Base-by-base conservation (phyloP, 2,329 filamentous ascomycete species). In the Neodidymelliopsis sp. region DNA sequence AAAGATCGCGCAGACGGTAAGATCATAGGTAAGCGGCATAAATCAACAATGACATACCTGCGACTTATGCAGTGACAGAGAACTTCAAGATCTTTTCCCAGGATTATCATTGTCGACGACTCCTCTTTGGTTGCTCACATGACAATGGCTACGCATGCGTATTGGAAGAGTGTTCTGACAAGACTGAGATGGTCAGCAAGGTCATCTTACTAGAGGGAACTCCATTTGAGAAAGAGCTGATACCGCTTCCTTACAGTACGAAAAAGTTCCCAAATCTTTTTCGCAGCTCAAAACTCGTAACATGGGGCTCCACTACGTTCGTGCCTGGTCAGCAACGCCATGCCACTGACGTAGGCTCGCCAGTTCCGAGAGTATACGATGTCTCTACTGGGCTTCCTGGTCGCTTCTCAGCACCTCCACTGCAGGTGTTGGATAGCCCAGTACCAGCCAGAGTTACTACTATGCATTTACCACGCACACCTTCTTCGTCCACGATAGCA, bases 41-140 rank as follows among this genome's bases (percentile, higher is more conserved):
- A 10, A 8, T 11, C 11, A 22, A 6, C 5, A 15, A 11, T 11
- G 19, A 6, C 10, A 2, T 9, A 40, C 15, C 7, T 6, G 10
- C 18, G 36, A 31, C 52, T 63, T 28, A 61, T 33, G 23, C 25
- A 9, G 15, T 8, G n/a, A 11, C 54, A 83, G 82, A 82, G 56
- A 73, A 73, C 19, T 80, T 86, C 67, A 80, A 81, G 57, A 66
- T 82, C 36, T 77, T 80, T 65, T 70, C 84, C 39, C 75, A 80
- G 66, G 80, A 85, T 58, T 80, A 77, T 54, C 82, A 84, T 57
- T 86, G 84, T 62, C 82, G 81, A 42, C 82, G 84, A 46, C 78
- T 86, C 41, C 73, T 85, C 37, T 74, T 86, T 25, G 84, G 83
- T 7, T 84, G 82, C 65, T 81, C 80, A 11, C 79, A 82, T 49